phyloP scores from a whole-genome alignment of 345 rosid genomes.

The Eucalyptus cloeziana region DNA sequence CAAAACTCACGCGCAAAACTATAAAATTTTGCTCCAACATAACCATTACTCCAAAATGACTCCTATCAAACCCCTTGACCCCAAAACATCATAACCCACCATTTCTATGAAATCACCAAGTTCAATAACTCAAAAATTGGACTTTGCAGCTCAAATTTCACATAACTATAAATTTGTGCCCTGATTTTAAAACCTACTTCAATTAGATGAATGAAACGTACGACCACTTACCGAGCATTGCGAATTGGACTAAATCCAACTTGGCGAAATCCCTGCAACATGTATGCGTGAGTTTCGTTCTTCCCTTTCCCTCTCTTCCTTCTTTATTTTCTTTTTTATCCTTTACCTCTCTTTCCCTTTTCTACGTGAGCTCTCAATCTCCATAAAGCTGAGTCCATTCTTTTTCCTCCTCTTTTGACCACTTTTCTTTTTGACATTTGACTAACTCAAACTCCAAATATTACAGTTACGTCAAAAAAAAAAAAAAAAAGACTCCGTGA shows the following conservation, averaged over 20 bases:
- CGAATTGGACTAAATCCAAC: background rate
- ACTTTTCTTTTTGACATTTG: background rate
- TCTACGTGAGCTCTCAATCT: background rate
- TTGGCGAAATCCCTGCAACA: background rate
- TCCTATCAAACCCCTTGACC: background rate
- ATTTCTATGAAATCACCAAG: fast-evolving
- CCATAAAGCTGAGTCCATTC: background rate
- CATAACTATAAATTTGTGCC: no score
- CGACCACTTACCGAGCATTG: no score
- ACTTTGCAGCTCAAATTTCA: no score
- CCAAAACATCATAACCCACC: background rate
- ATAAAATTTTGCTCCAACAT: background rate
- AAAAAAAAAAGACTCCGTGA: no score
- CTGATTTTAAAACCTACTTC: no score
- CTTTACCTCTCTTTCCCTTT: no score
- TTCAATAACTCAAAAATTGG: background rate
- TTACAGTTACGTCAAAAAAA: no score
- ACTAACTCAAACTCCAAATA: background rate
- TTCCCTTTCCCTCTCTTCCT: no score
- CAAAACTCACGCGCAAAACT: fast-evolving
- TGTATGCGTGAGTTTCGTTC: background rate
- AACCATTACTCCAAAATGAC: background rate
- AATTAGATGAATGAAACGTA: no score
- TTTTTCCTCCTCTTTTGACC: background rate
- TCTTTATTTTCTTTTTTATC: no score